These are phyloP conservation scores for Pouteria campechiana DNA, from an alignment of 179 eudicot genomes.

Conservation along the genomic window DNA sequence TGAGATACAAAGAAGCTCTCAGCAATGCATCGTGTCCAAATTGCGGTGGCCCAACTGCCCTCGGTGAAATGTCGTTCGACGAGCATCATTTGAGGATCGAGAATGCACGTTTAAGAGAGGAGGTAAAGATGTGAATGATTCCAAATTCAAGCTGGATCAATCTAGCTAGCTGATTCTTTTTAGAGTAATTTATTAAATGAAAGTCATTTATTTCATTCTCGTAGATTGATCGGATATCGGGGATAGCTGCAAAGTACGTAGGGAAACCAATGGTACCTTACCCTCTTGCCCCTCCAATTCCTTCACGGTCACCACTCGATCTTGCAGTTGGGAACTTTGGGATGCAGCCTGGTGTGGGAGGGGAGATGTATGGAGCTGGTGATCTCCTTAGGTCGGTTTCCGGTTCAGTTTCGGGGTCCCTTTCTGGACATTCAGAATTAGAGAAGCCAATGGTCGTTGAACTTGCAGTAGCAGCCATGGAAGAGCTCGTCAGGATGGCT, in stretches of 20 bases:
- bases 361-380: constrained; percentile 62
- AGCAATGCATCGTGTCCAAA: constrained; percentile 36
- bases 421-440: constrained; percentile 67
- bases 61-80: constrained; percentile 47
- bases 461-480: constrained; percentile 98
- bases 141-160: too few species aligned
- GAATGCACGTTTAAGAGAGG: constrained; percentile 36
- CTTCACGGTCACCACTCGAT: constrained; percentile 37
- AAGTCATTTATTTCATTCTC: too few species aligned
- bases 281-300: constrained; percentile 28
- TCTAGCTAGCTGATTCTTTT: too few species aligned
- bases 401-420: too few species aligned
- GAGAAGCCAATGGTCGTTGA: constrained; percentile 90
- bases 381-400: constrained; percentile 64
- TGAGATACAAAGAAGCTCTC: constrained; percentile 35
- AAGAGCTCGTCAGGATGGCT: constrained; percentile 77
- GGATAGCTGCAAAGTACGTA: constrained; percentile 92
- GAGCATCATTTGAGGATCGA: constrained; percentile 43
- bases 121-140: constrained; percentile 12
- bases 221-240: constrained; percentile 92
- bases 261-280: constrained; percentile 68
- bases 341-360: constrained; percentile 32
- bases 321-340: constrained; percentile 47
- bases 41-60: constrained; percentile 48
- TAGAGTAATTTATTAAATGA: too few species aligned